These are phyloP conservation scores for Lagenaria siceraria DNA, from an alignment of 306 rosid species.

Conservation along the genomic window DNA sequence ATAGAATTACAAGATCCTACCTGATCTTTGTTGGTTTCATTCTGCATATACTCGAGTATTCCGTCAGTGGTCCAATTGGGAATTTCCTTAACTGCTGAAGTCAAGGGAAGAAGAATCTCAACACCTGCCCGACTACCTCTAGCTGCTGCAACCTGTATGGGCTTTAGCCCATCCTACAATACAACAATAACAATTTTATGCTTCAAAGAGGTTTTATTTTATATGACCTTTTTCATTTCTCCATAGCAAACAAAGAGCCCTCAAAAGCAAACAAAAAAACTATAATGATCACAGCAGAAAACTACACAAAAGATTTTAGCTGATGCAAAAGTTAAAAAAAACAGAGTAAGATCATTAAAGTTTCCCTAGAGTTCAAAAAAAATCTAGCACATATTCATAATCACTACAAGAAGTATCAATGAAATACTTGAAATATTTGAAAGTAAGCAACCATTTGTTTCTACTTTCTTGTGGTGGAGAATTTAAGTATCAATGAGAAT, in stretches of 20 bases:
- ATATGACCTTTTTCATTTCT: neutral
- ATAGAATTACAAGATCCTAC: conserved; percentile 16
- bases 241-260: neutral
- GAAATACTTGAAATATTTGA: neutral
- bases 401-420: neutral
- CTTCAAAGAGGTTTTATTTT: neutral
- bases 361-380: neutral
- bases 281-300: neutral
- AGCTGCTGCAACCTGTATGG: conserved; percentile 67
- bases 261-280: neutral
- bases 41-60: conserved; percentile 51
- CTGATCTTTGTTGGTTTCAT: conserved; percentile 48
- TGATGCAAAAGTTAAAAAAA: neutral
- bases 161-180: conserved; percentile 76
- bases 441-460: neutral
- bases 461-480: neutral
- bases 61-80: conserved; percentile 74
- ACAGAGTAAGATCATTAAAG: neutral
- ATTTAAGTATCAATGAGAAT: neutral
- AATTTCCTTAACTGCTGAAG: conserved; percentile 45
- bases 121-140: conserved; percentile 53
- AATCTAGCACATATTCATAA: neutral
- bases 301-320: neutral
- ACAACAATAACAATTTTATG: conserved; percentile 12
- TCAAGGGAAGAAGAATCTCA: conserved; percentile 68